These are phyloP conservation scores for Clonostachys chloroleuca DNA, from an alignment of 2,329 filamentous ascomycete genomes.

Conservation along the genomic window DNA sequence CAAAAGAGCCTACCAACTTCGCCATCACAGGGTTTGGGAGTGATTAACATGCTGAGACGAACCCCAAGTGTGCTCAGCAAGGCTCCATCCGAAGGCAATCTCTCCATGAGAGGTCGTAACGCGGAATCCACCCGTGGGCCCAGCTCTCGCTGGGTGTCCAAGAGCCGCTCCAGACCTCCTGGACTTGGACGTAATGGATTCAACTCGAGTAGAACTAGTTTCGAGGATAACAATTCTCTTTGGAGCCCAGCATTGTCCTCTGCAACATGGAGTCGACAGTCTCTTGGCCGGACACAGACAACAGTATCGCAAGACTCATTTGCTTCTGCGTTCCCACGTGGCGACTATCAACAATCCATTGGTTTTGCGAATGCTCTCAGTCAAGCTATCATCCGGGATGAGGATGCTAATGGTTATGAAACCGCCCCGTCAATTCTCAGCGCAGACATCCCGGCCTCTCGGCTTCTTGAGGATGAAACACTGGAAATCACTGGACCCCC, in stretches of 20 bases:
- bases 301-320: slow-evolving; percentile 93
- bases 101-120: slow-evolving; percentile 66
- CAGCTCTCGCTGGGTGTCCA: slow-evolving; percentile 75
- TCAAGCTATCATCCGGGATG: slow-evolving; percentile 93
- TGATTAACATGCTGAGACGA: slow-evolving; percentile 74
- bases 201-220: slow-evolving; percentile 87
- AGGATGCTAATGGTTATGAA: slow-evolving; percentile 53
- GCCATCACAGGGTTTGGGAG: slow-evolving; percentile 62
- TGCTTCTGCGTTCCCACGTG: slow-evolving; percentile 67
- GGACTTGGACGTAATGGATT: slow-evolving; percentile 71
- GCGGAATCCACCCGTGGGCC: slow-evolving; percentile 48
- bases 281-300: slow-evolving; percentile 83
- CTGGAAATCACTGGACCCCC: slow-evolving; percentile 90
- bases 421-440: slow-evolving; percentile 47
- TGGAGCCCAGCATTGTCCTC: slow-evolving; percentile 84
- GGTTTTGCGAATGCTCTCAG: slow-evolving; percentile 96
- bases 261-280: slow-evolving; percentile 95
- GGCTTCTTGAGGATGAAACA: slow-evolving; percentile 85
- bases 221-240: slow-evolving; percentile 84
- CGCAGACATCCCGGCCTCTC: slow-evolving; percentile 53
- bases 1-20: slow-evolving; percentile 22
- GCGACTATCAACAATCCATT: slow-evolving; percentile 92
- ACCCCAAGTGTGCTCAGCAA: slow-evolving; percentile 91
- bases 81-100: slow-evolving; percentile 76
- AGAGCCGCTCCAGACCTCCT: slow-evolving; percentile 72